Percentiles rank a stretch among this genome's conserved stretches.
Evolutionary conservation across 192 early-diverging fungal genomes (phyloP).

Genomic region (Coemansia sp.): DNA sequence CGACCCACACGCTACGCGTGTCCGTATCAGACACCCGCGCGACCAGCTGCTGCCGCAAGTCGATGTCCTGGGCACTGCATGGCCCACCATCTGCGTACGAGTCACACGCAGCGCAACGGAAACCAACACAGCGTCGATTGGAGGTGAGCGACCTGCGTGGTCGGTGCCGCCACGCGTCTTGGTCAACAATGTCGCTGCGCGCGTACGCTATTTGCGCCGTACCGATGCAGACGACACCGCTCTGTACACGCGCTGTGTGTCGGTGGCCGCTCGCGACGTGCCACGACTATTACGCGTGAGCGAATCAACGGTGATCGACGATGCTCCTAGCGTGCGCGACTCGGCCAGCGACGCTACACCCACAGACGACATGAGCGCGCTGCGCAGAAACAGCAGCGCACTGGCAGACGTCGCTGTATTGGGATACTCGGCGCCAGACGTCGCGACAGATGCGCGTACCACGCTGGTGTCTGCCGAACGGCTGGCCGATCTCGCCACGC

Average conservation of each 20-base stretch:
- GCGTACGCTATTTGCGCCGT: slow-evolving; percentile 43
- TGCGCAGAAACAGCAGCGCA: not conserved
- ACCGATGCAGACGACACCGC: slow-evolving; percentile 15
- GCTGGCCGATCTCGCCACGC: slow-evolving; percentile 21
- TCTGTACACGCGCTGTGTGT: slow-evolving; percentile 44
- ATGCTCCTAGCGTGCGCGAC: slow-evolving; percentile 7
- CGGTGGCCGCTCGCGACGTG: slow-evolving; percentile 16
- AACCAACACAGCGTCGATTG: not conserved
- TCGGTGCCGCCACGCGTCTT: slow-evolving; percentile 47
- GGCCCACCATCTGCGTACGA: slow-evolving; percentile 33
- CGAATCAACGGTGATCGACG: slow-evolving; percentile 24
- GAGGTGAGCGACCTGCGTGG: slow-evolving; percentile 11
- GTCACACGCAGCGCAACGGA: slow-evolving; percentile 1
- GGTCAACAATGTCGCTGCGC: slow-evolving; percentile 29
- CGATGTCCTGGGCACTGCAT: slow-evolving; percentile 24
- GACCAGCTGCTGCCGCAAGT: slow-evolving; percentile 26
- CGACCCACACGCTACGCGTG: slow-evolving; percentile 48
- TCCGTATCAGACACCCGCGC: slow-evolving; percentile 43
- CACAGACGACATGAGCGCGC: not conserved
- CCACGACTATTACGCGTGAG: slow-evolving; percentile 14
- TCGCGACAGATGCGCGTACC: not conserved
- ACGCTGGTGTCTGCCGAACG: slow-evolving; percentile 22
- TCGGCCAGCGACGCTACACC: not conserved
- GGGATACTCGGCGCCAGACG: slow-evolving; percentile 31
- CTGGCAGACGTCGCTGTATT: not conserved